A percentile compares a stretch with the other conserved stretches of the same genome.
phyloP scores from a whole-genome alignment of 495 filamentous ascomycete species.

The Tuber aestivum region DNA sequence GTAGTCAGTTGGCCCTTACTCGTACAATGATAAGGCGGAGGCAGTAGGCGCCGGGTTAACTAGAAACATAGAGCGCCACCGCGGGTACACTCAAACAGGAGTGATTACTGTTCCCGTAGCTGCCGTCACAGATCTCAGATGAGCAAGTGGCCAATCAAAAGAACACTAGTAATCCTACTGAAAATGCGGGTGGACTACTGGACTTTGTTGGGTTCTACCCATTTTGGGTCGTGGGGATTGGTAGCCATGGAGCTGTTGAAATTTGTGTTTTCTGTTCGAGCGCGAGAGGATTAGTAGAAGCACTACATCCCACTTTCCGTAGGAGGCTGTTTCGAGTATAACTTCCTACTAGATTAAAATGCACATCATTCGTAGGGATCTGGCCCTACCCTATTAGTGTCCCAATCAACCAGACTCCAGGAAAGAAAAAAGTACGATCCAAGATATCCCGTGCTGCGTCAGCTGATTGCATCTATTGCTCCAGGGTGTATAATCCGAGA shows the following conservation, averaged over 20 bases:
- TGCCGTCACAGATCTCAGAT: neutral
- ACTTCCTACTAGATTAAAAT: neutral
- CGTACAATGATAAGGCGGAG: neutral
- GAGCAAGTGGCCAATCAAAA: neutral
- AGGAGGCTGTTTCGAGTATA: neutral
- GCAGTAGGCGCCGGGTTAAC: neutral
- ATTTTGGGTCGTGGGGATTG: neutral
- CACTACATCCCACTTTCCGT: neutral
- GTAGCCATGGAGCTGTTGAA: neutral
- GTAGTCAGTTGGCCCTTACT: neutral
- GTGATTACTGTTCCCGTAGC: neutral
- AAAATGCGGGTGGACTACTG: neutral
- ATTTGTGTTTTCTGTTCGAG: neutral
- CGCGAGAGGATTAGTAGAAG: neutral
- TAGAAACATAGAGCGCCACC: neutral
- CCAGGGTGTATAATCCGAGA: neutral
- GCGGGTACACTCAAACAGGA: neutral
- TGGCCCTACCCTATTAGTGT: neutral
- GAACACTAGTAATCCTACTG: neutral
- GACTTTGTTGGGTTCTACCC: neutral
- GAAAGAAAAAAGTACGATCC: neutral
- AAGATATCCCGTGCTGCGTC: neutral
- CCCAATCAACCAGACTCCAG: neutral
- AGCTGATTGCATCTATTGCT: neutral
- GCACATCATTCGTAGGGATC: neutral